These are phyloP conservation scores for Teratosphaeria nubilosa DNA, from an alignment of 2,329 filamentous ascomycete species.

Conservation along the genomic window DNA sequence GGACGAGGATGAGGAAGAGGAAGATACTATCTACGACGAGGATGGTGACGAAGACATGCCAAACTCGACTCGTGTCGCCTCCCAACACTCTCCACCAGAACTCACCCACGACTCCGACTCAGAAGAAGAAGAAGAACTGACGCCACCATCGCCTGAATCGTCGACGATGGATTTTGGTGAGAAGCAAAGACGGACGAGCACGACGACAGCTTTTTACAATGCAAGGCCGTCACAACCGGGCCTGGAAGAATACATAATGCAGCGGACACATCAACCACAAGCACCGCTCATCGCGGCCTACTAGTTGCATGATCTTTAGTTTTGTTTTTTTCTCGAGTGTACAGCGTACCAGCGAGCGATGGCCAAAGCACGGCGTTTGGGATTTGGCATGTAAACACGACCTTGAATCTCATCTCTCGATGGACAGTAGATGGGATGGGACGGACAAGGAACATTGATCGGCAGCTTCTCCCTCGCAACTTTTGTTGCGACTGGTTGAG, in stretches of 20 bases:
- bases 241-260: constrained; percentile 23
- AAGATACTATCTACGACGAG: constrained; percentile 33
- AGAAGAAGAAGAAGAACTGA: constrained; percentile 31
- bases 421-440: not conserved
- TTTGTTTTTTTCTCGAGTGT: constrained; percentile 6
- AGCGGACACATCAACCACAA: constrained; percentile 26
- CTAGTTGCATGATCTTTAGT: constrained; percentile 26
- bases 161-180: constrained; percentile 36
- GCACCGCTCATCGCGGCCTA: constrained; percentile 32
- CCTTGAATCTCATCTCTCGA: constrained; percentile 13
- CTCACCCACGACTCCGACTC: constrained; percentile 38
- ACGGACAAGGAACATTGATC: not conserved
- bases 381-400: constrained; percentile 6
- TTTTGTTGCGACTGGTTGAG: not conserved
- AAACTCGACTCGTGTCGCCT: constrained; percentile 35
- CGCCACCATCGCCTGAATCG: constrained; percentile 37
- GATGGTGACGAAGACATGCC: constrained; percentile 34
- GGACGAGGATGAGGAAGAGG: constrained; percentile 26
- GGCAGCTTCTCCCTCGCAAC: not conserved
- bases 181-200: constrained; percentile 35
- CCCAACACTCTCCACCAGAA: constrained; percentile 37
- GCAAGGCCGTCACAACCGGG: constrained; percentile 13
- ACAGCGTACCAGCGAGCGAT: constrained; percentile 19
- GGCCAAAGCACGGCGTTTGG: not conserved
- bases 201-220: constrained; percentile 38